These are phyloP conservation scores for Ustilago tritici DNA, from an alignment of 1,284 basidiomycete genomes.

Conservation along the genomic window DNA sequence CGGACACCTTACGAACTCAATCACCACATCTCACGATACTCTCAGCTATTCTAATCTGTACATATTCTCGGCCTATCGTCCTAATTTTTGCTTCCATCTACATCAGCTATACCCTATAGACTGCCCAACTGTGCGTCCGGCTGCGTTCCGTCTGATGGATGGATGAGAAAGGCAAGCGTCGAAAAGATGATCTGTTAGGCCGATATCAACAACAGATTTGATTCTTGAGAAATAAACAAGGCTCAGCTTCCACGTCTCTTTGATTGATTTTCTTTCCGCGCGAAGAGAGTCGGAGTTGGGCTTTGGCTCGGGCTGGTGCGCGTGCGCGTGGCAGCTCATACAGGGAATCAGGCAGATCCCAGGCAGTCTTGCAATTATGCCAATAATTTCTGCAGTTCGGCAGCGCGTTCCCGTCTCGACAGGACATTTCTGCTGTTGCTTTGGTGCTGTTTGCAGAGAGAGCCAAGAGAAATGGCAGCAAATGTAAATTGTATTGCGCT, in stretches of 20 bases:
- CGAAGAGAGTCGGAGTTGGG: slow-evolving; percentile 9
- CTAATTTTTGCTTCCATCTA: neutral
- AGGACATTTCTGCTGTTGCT: neutral
- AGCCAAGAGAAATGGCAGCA: neutral
- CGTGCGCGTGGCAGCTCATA: slow-evolving; percentile 7
- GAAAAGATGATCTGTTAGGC: neutral
- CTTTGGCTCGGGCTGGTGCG: neutral
- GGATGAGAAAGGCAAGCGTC: neutral
- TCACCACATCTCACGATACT: neutral
- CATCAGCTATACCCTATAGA: slow-evolving; percentile 12
- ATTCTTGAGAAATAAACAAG: neutral
- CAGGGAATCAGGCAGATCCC: too few species aligned
- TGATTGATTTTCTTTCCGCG: slow-evolving; percentile 3
- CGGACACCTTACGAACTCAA: neutral
- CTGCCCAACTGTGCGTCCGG: neutral
- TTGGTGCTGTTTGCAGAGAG: neutral
- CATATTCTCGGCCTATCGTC: neutral
- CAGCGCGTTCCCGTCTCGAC: neutral
- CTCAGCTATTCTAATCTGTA: slow-evolving; percentile 10
- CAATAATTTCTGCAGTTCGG: neutral
- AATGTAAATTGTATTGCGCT: neutral
- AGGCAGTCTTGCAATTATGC: neutral
- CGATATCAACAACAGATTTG: neutral
- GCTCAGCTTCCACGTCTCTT: slow-evolving; percentile 16
- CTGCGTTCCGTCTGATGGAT: neutral